Evolutionary conservation across 2,329 filamentous ascomycete genomes (phyloP), one percentile per base, ranked within the genome.

Genomic region (Exserohilum turcica): DNA sequence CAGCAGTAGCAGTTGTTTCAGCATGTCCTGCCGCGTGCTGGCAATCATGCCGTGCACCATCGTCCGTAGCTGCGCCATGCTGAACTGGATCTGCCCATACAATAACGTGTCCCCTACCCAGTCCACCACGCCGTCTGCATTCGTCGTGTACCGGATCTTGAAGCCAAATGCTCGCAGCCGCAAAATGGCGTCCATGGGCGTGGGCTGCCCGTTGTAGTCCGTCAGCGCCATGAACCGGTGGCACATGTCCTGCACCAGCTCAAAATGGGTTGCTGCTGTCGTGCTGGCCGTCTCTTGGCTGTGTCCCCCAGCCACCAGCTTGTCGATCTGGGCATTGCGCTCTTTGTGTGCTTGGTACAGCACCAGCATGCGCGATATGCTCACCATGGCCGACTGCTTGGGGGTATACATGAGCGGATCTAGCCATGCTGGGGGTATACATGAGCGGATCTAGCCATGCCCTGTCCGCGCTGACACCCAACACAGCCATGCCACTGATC

Each of bases 111-210:
- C 33, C 13, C 33, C 33, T 15, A 36, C n/a, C 33, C 9, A 36
- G 33, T 36, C n/a, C 5, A 36, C 33, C 16, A 36, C 33, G 33
- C 33, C 33, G 4, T 36, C 27, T n/a, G 36, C 35, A 31, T 43
- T 64, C 4, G 42, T 60, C 24, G 61, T 60, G 13, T 56, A 54
- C 40, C 52, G 12, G 24, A 59, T 52, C 46, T 57, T 59, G 13
- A 59, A 44, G 8, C 57, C 29, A 18, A 58, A 60, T 35, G 35
- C 52, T 19, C 42, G 48, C 29, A 55, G 52, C 49, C 57, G 24
- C 15, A 64, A 64, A 36, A 36, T 36, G 9, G 33, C 33, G 33
- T 36, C 33, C n/a, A n/a, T n/a, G n/a, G n/a, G 36, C 19, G 19
- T 38, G 6, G 36, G 36, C 9, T 18, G 38, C 10, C 50, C 37